Percentiles rank a stretch among this genome's conserved stretches.
Evolutionary conservation across 2,329 filamentous ascomycete species (phyloP).

Genomic region (Alternaria longipes): DNA sequence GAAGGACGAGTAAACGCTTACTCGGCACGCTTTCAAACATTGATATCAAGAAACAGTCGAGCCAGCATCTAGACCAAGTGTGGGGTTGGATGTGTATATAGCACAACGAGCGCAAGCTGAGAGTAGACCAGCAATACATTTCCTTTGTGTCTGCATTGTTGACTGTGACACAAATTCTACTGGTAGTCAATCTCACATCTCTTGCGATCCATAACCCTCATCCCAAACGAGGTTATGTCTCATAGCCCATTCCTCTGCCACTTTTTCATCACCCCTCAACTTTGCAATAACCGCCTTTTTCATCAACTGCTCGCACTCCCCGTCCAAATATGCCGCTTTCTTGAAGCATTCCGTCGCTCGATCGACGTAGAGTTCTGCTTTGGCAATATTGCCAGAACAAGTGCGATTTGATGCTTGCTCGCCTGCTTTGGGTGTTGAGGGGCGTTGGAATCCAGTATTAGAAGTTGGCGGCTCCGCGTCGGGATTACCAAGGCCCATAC

Average conservation of each 20-base stretch:
- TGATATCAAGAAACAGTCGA: slow-evolving; percentile 8
- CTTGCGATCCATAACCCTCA: slow-evolving; percentile 24
- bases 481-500: slow-evolving; percentile 77
- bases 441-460: neutral
- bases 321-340: slow-evolving; percentile 71
- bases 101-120: slow-evolving; percentile 32
- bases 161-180: slow-evolving; percentile 3
- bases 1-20: slow-evolving; percentile 69
- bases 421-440: slow-evolving; percentile 5
- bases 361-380: slow-evolving; percentile 49
- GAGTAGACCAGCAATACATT: slow-evolving; percentile 43
- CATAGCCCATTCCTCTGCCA: slow-evolving; percentile 51
- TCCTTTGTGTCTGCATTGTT: slow-evolving; percentile 38
- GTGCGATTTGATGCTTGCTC: slow-evolving; percentile 20
- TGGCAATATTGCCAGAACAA: slow-evolving; percentile 36
- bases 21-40: slow-evolving; percentile 9
- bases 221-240: slow-evolving; percentile 49
- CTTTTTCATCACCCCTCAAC: slow-evolving; percentile 60
- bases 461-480: neutral
- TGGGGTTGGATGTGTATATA: slow-evolving; percentile 33
- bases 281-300: slow-evolving; percentile 84
- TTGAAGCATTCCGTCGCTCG: slow-evolving; percentile 62
- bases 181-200: neutral
- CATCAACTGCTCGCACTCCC: slow-evolving; percentile 79
- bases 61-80: slow-evolving; percentile 11